A percentile compares a stretch with the other conserved stretches of the same genome.
phyloP scores from a whole-genome alignment of 106 monocot genomes.

The Acanthochlamys bracteata region DNA sequence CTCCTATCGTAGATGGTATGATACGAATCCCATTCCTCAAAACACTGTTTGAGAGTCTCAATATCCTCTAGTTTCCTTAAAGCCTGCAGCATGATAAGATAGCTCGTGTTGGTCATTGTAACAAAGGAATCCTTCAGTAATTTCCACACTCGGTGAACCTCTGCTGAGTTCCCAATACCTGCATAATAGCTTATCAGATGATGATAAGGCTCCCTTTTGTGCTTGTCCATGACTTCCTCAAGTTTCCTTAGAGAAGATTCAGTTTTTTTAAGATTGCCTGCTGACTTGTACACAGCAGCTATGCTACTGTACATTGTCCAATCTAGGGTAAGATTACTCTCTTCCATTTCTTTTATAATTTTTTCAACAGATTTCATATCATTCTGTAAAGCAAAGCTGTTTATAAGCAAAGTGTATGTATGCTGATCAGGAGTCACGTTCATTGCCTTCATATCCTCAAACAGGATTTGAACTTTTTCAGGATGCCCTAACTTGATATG shows the following conservation, averaged over 20 bases:
- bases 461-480: slow-evolving; percentile 20
- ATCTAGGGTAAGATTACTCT: slow-evolving; percentile 5
- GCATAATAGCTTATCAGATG: slow-evolving; percentile 52
- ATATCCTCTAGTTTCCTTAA: slow-evolving; percentile 35
- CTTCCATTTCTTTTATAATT: slow-evolving; percentile 33
- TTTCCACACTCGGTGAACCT: slow-evolving; percentile 59
- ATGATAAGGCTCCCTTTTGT: slow-evolving; percentile 34
- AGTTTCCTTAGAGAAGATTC: slow-evolving; percentile 43
- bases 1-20: slow-evolving; percentile 18
- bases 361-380: slow-evolving; percentile 41
- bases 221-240: slow-evolving; percentile 36
- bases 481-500: slow-evolving; percentile 32
- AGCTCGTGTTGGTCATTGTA: slow-evolving; percentile 40
- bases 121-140: slow-evolving; percentile 25
- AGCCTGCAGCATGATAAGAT: slow-evolving; percentile 37
- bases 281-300: slow-evolving; percentile 44
- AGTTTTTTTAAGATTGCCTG: slow-evolving; percentile 34
- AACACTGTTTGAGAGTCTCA: slow-evolving; percentile 19
- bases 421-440: slow-evolving; percentile 27
- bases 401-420: slow-evolving; percentile 43
- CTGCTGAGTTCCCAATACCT: slow-evolving; percentile 29
- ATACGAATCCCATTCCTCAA: slow-evolving; percentile 36
- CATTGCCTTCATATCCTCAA: slow-evolving; percentile 37
- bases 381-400: slow-evolving; percentile 25
- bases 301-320: slow-evolving; percentile 55